phyloP scores from a whole-genome alignment of 1,284 basidiomycete species.

The Athelia sp. region DNA sequence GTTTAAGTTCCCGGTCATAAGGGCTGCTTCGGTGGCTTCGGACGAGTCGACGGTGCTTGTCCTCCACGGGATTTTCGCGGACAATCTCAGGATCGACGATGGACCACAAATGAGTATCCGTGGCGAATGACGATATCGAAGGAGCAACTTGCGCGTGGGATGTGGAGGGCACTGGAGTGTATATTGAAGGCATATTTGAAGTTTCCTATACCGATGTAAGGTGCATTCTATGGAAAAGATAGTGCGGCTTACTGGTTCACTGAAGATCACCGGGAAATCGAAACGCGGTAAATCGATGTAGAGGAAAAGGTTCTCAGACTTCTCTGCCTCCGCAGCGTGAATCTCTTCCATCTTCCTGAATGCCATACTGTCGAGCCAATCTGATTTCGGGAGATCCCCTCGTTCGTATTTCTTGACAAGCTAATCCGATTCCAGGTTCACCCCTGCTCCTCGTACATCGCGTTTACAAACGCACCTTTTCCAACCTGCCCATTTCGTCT shows the following conservation, averaged over 20 bases:
- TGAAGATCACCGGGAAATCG: constrained; percentile 97
- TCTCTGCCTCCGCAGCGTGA: constrained; percentile 82
- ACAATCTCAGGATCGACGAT: constrained; percentile 88
- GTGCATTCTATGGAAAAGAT: constrained; percentile 12
- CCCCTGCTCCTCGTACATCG: not conserved
- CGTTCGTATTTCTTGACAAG: constrained; percentile 95
- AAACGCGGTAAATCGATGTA: constrained; percentile 97
- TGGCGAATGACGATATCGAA: constrained; percentile 41
- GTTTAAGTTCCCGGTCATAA: constrained; percentile 93
- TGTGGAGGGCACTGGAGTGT: constrained; percentile 21
- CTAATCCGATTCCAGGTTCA: constrained; percentile 31
- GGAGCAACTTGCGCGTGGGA: constrained; percentile 39
- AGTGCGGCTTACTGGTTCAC: constrained; percentile 62
- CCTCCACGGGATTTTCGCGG: constrained; percentile 94
- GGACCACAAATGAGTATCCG: constrained; percentile 79
- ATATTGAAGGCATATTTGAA: constrained; percentile 30
- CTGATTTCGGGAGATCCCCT: constrained; percentile 88
- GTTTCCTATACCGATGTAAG: constrained; percentile 23
- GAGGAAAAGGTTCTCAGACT: constrained; percentile 86
- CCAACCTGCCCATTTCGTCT: constrained; percentile 93
- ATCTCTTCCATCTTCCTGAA: constrained; percentile 93
- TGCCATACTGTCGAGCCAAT: constrained; percentile 93
- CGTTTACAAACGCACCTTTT: constrained; percentile 59
- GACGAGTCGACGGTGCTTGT: constrained; percentile 92
- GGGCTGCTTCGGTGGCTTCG: constrained; percentile 94